A percentile compares a stretch with the other conserved stretches of the same genome.
Evolutionary conservation across 345 rosid species (phyloP).

Genomic region (Carallia brachiata): DNA sequence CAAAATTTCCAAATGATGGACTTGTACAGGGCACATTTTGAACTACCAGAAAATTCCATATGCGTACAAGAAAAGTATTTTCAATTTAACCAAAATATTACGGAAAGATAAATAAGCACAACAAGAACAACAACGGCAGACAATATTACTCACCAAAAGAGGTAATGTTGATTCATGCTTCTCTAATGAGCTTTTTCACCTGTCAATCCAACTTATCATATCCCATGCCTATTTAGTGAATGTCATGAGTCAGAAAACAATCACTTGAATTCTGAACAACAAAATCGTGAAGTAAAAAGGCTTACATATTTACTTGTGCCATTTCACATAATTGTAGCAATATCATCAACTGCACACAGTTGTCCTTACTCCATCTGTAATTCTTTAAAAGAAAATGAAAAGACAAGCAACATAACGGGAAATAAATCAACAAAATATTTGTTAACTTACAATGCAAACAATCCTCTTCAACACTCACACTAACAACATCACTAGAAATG

Average conservation of each 20-base stretch:
- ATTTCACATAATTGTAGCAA: conserved; percentile 46
- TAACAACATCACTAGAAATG: conserved; percentile 89
- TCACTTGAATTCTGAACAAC: neutral
- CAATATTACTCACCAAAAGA: conserved; percentile 21
- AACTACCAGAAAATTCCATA: too few relatives aligned
- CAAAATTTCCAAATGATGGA: too few relatives aligned
- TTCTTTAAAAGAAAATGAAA: too few relatives aligned
- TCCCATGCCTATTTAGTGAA: conserved; percentile 35
- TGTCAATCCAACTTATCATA: conserved; percentile 69
- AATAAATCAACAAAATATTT: too few relatives aligned
- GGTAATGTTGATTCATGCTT: conserved; percentile 69
- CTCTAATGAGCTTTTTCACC: conserved; percentile 52
- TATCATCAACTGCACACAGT: conserved; percentile 61
- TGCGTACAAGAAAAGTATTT: too few relatives aligned
- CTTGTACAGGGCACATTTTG: too few relatives aligned
- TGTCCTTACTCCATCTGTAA: conserved; percentile 37
- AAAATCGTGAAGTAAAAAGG: neutral
- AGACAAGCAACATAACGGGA: too few relatives aligned
- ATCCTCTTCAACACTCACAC: conserved; percentile 54
- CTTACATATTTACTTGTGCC: conserved; percentile 12
- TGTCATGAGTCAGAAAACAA: conserved; percentile 9
- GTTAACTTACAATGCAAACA: too few relatives aligned
- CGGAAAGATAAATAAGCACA: too few relatives aligned
- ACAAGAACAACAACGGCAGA: neutral
- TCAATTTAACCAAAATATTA: too few relatives aligned